Evolutionary conservation across 768 basidiomycete genomes (phyloP).

Genomic region (Grammothele lineata): DNA sequence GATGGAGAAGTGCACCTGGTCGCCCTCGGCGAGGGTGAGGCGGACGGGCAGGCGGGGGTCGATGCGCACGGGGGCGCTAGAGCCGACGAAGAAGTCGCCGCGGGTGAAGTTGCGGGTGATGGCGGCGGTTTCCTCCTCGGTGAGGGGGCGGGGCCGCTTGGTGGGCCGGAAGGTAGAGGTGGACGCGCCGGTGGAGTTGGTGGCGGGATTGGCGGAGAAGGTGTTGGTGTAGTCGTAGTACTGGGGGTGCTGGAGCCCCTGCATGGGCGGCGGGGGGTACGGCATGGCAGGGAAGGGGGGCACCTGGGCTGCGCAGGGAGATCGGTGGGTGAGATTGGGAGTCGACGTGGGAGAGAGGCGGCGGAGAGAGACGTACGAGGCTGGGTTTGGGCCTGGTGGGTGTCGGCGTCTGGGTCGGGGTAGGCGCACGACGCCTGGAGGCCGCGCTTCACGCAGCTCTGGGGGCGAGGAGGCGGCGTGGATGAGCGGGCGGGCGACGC

Average conservation of each 20-base stretch:
- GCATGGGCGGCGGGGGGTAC: slow-evolving; percentile 33
- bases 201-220: slow-evolving; percentile 30
- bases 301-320: slow-evolving; percentile 23
- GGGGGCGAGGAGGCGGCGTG: slow-evolving; percentile 6
- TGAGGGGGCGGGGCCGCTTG: slow-evolving; percentile 75
- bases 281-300: slow-evolving; percentile 36
- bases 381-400: slow-evolving; percentile 20
- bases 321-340: slow-evolving; percentile 5
- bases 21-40: slow-evolving; percentile 76
- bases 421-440: slow-evolving; percentile 67
- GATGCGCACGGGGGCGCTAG: slow-evolving; percentile 77
- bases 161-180: slow-evolving; percentile 75
- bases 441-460: slow-evolving; percentile 83
- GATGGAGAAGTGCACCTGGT: slow-evolving; percentile 69
- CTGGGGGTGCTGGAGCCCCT: slow-evolving; percentile 47
- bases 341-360: slow-evolving; percentile 11
- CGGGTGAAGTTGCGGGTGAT: slow-evolving; percentile 80
- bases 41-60: slow-evolving; percentile 77
- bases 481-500: slow-evolving; percentile 2
- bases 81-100: slow-evolving; percentile 80
- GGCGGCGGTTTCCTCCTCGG: slow-evolving; percentile 79
- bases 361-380: slow-evolving; percentile 16
- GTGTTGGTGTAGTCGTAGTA: slow-evolving; percentile 71
- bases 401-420: slow-evolving; percentile 62
- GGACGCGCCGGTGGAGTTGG: slow-evolving; percentile 48